Evolutionary conservation across 2,329 filamentous ascomycete species (phyloP), one percentile per base, ranked within the genome.

Genomic region (Sclerotinia minor): DNA sequence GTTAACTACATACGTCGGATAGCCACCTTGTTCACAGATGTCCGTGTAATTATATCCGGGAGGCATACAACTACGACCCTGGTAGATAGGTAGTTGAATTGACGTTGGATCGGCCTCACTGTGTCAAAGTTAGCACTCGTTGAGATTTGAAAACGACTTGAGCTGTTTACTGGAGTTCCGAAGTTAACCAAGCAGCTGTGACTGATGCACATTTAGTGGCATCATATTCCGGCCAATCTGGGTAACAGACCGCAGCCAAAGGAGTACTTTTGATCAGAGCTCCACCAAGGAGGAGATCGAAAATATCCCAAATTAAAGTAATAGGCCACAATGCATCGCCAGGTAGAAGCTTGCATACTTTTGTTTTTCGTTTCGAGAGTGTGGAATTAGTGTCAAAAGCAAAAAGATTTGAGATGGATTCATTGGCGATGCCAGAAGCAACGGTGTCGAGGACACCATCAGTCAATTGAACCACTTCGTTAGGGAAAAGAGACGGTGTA

Each of bases 21-120:
- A 73, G 15, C 67, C 70, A 45, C 72, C 72, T 3, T 71, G 26
- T 5, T 61, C 64, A 49, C 72, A 74, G n/a, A 49, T 69, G 17
- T 64, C 15, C 13, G 54, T 53, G 26, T 32, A 26, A 45, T 67
- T 66, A 5, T 61, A 50, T 13, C 32, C 60, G 4, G 70, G 68
- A 47, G 71, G 69, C 35, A 77, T 77, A 69, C 80, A 85, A 0
- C 80, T 78, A 58, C 73, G 67, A 13, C 74, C 71, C 72, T 47
- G 81, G 81, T 58, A 85, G 75, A 75, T 81, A 82, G 45, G 82
- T 79, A 74, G 80, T 80, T 74, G 84, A 80, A 72, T 79, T 77
- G 75, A 79, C 81, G 68, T 83, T 78, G 71, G 73, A 55, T 75
- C 71, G 80, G 72, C 75, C 73, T 78, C 73, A 76, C 75, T 76